Evolutionary conservation across 129 eudicot species (phyloP), one percentile per base, ranked within the genome.

Genomic region (Pseudognaphalium luteoalbum): DNA sequence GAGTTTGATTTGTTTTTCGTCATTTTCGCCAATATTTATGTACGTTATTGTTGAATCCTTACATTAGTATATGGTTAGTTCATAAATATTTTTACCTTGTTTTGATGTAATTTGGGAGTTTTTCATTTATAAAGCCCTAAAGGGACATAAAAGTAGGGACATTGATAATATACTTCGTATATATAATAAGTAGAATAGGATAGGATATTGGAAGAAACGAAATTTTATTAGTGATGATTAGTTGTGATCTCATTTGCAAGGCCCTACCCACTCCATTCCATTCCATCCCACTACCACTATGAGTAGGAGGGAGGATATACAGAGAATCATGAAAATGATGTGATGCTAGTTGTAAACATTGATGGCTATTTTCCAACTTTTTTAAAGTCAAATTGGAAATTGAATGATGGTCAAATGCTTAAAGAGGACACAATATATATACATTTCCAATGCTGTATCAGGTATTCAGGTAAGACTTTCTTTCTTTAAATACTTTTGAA

Each of bases 301-400:
- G 28, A 25, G 28, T 25, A 25, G 28, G n/a, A 20, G 15, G 33
- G 29, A 7, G n/a, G 1, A 20, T 57, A 1, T 32, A 32, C 4
- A 32, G 34, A 32, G 34, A 32, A 32, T 32, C 4, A 32, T 32
- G 62, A 75, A 33, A 75, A 44, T 75, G 72, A 63, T 63, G 80
- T 41, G 39, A 60, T 32, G 54, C 30, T 37, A 61, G 50, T 67
- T 76, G 80, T 68, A 58, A 56, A 52, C 3, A 54, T 72, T 56
- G 34, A 52, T 76, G 73, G 66, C 15, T 67, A 64, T 67, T 66
- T 66, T n/a, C n/a, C n/a, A 50, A 52, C 73, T 32, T 76, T 75
- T 54, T 66, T 37, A 19, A 20, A 28, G 74, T 76, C 74, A 76
- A 77, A 56, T 21, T 52, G 30, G 47, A 42, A 56, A 29, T 58